These are phyloP conservation scores for Sechiopsis laciniata DNA, from an alignment of 306 rosid species.

Conservation along the genomic window DNA sequence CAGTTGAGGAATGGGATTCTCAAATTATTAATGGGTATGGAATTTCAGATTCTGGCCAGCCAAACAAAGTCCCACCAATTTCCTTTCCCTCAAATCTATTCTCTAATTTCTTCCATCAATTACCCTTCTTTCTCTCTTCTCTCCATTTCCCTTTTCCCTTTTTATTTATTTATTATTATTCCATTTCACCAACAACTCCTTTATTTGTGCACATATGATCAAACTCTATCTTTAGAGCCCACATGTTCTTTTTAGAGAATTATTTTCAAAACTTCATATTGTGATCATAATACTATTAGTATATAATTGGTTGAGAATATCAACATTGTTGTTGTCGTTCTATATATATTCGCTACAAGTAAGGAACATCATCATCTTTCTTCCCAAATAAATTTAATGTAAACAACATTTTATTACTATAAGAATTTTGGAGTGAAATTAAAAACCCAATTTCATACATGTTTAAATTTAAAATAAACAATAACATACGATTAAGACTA, in stretches of 20 bases:
- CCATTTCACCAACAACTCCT: neutral
- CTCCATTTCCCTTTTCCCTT: too few relatives aligned
- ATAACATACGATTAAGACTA: too few relatives aligned
- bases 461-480: too few relatives aligned
- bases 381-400: too few relatives aligned
- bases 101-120: too few relatives aligned
- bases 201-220: neutral
- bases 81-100: neutral
- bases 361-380: neutral
- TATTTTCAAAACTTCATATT: neutral
- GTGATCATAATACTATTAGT: neutral
- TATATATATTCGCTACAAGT: neutral
- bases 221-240: neutral
- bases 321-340: neutral
- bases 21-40: slow-evolving; percentile 25
- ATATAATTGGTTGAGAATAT: too few relatives aligned
- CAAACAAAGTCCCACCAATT: slow-evolving; percentile 13
- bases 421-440: too few relatives aligned
- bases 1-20: slow-evolving; percentile 33
- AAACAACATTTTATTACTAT: too few relatives aligned
- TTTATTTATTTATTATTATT: too few relatives aligned
- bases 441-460: too few relatives aligned
- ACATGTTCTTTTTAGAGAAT: neutral
- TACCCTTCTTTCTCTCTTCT: too few relatives aligned
- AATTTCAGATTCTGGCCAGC: slow-evolving; percentile 35